Evolutionary conservation across 768 basidiomycete species (phyloP).

Genomic region (Mycena belliarum): DNA sequence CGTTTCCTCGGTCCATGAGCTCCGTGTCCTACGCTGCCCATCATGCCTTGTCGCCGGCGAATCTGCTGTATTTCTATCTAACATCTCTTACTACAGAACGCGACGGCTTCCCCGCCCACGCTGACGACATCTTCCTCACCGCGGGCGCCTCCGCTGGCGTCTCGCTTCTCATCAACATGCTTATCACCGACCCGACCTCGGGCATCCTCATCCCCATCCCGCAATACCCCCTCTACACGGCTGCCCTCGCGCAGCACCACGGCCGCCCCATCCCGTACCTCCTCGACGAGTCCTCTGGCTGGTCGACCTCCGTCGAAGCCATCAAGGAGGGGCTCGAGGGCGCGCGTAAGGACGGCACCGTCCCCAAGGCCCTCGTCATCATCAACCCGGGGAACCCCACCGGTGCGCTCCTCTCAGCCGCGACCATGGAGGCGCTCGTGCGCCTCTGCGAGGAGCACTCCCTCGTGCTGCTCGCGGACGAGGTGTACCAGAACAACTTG

Average conservation of each 20-base stretch:
- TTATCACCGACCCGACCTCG: constrained; percentile 64
- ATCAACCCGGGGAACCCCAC: constrained; percentile 99
- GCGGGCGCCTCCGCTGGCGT: constrained; percentile 94
- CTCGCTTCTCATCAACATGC: constrained; percentile 79
- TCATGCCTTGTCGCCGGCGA: no score
- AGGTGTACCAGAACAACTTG: constrained; percentile 97
- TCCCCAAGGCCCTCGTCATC: constrained; percentile 85
- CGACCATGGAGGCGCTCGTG: constrained; percentile 76
- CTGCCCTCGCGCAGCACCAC: constrained; percentile 81
- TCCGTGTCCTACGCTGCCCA: no score
- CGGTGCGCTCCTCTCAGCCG: constrained; percentile 74
- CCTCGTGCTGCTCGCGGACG: constrained; percentile 92
- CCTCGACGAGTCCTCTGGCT: constrained; percentile 78
- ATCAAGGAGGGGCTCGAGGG: constrained; percentile 69
- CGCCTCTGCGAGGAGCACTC: constrained; percentile 80
- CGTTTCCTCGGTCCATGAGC: no score
- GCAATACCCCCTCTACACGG: constrained; percentile 97
- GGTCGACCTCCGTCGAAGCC: constrained; percentile 75
- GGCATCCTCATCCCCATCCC: constrained; percentile 96
- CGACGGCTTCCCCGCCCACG: constrained; percentile 83
- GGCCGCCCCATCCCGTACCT: constrained; percentile 87
- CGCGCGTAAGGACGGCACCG: constrained; percentile 59
- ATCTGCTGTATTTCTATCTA: no score
- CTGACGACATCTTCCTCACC: constrained; percentile 90
- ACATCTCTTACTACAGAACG: constrained; percentile 56